A percentile compares a stretch with the other conserved stretches of the same genome.
phyloP scores from a whole-genome alignment of 1,284 basidiomycete genomes.

The Naganishia liquefaciens region DNA sequence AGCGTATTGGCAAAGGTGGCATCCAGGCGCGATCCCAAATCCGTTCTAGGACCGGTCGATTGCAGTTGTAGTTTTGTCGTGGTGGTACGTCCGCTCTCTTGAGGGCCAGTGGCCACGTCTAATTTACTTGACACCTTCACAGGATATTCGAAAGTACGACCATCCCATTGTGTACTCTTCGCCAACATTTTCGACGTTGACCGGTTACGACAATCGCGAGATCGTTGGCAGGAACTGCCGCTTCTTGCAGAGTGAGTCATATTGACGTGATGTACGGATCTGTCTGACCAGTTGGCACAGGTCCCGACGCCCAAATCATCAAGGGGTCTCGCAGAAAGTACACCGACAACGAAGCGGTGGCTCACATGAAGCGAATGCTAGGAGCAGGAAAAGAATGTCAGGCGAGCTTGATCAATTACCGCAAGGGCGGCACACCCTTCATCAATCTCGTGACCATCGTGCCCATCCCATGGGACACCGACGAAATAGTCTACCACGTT shows the following conservation, averaged over 20 bases:
- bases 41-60: constrained; percentile 86
- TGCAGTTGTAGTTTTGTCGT: constrained; percentile 86
- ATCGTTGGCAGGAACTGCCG: constrained; percentile 88
- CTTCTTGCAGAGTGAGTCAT: constrained; percentile 58
- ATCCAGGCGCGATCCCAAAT: constrained; percentile 70
- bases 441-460: constrained; percentile 83
- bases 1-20: constrained; percentile 76
- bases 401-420: constrained; percentile 82
- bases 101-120: not conserved
- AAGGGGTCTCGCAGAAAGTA: constrained; percentile 68
- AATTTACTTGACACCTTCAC: not conserved
- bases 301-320: constrained; percentile 67
- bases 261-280: not conserved
- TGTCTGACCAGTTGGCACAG: constrained; percentile 54
- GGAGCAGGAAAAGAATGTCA: constrained; percentile 81
- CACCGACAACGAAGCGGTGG: constrained; percentile 70
- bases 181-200: constrained; percentile 74
- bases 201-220: constrained; percentile 76
- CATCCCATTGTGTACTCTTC: constrained; percentile 84
- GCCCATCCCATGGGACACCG: constrained; percentile 65
- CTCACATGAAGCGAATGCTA: constrained; percentile 67
- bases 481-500: constrained; percentile 77
- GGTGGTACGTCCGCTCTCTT: constrained; percentile 52
- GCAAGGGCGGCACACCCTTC: constrained; percentile 80
- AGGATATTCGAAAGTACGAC: constrained; percentile 75